Evolutionary conservation across 1,284 basidiomycete genomes (phyloP), one percentile per base, ranked within the genome.

Genomic region (Cystobasidium slooffiae): DNA sequence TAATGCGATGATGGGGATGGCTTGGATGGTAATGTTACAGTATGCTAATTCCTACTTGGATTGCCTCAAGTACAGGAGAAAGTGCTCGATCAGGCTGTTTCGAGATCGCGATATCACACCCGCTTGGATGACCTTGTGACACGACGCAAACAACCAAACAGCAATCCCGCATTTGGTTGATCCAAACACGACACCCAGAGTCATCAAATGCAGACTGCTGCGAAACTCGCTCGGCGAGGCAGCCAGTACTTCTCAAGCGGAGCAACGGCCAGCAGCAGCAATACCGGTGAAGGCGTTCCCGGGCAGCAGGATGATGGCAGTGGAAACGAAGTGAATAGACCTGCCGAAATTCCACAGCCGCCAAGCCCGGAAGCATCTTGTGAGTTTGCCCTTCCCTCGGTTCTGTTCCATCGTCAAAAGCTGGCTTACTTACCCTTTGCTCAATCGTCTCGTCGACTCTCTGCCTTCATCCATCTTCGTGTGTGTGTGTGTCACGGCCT

Each of bases 201-300:
- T n/a, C 24, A n/a, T 14, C 24, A 47, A 37, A 72, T 72, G 69
- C 58, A 72, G 56, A 61, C 69, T 55, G 69, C 69, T 20, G 61
- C 58, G 12, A 72, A 72, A 39, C 59, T 72, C 20, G 69, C 61
- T 12, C 22, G 51, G 6, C 58, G 69, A 5, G 56, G 69, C 46
- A 72, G 59, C 41, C 59, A 46, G 69, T 63, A 55, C 58, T 63
- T 55, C 46, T 52, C 43, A 12, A 52, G 46, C 55, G 51, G 22
- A 6, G 44, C 6, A 31, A 55, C 39, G 16, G 37, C 14, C 52
- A 37, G 47, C 22, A 53, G 22, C 67, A 61, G 44, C 68, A 39
- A 44, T 46, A 22, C 58, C 6, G 43, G 43, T 46, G n/a, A 41
- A 47, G n/a, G 49, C 18, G 18, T 18, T 18, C 43, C 56, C 44